Conservation (phyloP, 805 yeast species). For the Danielozyma ontarioensis region DNA sequence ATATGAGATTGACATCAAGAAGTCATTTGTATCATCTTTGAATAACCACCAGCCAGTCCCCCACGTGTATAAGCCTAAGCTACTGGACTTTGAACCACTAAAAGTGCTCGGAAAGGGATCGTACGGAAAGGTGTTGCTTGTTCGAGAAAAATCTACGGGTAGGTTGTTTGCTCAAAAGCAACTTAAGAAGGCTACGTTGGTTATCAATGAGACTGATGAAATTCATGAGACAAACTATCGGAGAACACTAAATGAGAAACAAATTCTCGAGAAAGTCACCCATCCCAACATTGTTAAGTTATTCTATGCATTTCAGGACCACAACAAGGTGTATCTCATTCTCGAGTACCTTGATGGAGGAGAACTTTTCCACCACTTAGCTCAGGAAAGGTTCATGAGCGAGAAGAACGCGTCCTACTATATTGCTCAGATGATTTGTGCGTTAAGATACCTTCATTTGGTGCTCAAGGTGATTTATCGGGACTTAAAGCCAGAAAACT, state of each 20-base stretch:
- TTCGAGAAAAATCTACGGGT: conserved; percentile 57
- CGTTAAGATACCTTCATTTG: conserved; percentile 33
- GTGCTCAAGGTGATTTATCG: conserved; percentile 36
- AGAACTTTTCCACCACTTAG: conserved; percentile 65
- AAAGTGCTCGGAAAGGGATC: conserved; percentile 85
- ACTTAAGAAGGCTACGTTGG: conserved; percentile 72
- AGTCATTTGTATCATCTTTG: conserved; percentile 24
- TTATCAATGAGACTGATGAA: conserved; percentile 37
- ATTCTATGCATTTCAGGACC: conserved; percentile 80
- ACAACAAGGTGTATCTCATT: conserved; percentile 65
- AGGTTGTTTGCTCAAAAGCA: conserved; percentile 83
- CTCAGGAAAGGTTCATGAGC: conserved; percentile 23
- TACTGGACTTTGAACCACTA: conserved; percentile 65
- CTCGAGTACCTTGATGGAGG: conserved; percentile 88
- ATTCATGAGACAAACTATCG: conserved; percentile 41
- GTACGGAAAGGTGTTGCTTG: conserved; percentile 80
- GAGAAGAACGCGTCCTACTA: conserved; percentile 38
- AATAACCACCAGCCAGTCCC: neutral
- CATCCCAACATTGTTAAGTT: conserved; percentile 82
- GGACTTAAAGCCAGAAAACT: conserved; percentile 42
- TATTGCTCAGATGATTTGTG: conserved; percentile 38
- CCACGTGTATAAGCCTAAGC: conserved; percentile 7
- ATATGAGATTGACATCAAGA: conserved; percentile 29
- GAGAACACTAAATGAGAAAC: conserved; percentile 74
- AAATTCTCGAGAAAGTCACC: conserved; percentile 58